These are phyloP conservation scores for Pyrenochaeta sp. DNA, from an alignment of 2,329 filamentous ascomycete species.

Conservation along the genomic window DNA sequence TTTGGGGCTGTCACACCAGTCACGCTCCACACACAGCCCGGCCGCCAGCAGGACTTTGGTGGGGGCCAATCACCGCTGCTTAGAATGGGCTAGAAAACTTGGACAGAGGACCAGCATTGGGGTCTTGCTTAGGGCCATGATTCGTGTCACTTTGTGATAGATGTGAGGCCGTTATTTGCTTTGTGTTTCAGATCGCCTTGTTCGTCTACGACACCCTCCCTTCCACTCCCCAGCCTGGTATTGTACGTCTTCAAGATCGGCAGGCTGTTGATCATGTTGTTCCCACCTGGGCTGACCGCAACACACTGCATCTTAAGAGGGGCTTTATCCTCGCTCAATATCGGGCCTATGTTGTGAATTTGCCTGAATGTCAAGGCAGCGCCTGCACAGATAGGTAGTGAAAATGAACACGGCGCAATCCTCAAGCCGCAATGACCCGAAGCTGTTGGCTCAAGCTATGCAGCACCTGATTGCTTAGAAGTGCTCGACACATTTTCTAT, in stretches of 20 bases:
- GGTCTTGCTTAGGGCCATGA: conserved; percentile 23
- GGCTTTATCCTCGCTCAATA: conserved; percentile 14
- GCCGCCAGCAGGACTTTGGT: conserved; percentile 27
- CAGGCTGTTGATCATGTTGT: conserved; percentile 1
- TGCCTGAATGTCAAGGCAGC: conserved; percentile 31
- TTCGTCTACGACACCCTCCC: background rate
- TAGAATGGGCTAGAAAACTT: conserved; percentile 48
- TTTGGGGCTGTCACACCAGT: conserved; percentile 33
- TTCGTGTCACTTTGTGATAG: conserved; percentile 32
- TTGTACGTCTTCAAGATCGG: background rate
- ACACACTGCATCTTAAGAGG: conserved; percentile 34
- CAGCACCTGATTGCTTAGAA: conserved; percentile 20
- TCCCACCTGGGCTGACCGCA: conserved; percentile 7
- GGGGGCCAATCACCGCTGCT: conserved; percentile 38
- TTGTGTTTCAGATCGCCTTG: conserved; percentile 12
- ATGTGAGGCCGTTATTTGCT: conserved; percentile 10
- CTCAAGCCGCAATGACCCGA: conserved; percentile 17
- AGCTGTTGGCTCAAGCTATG: conserved; percentile 13
- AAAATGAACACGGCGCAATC: conserved; percentile 9
- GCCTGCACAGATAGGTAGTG: conserved; percentile 13
- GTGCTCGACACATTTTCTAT: conserved; percentile 14
- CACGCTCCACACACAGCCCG: conserved; percentile 29
- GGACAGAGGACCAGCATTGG: conserved; percentile 21
- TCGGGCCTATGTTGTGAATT: conserved; percentile 17
- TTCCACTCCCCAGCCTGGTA: background rate